Percentiles rank a stretch among this genome's conserved stretches.
Conservation (phyloP, 345 rosid species). For the Turritis glabra region DNA sequence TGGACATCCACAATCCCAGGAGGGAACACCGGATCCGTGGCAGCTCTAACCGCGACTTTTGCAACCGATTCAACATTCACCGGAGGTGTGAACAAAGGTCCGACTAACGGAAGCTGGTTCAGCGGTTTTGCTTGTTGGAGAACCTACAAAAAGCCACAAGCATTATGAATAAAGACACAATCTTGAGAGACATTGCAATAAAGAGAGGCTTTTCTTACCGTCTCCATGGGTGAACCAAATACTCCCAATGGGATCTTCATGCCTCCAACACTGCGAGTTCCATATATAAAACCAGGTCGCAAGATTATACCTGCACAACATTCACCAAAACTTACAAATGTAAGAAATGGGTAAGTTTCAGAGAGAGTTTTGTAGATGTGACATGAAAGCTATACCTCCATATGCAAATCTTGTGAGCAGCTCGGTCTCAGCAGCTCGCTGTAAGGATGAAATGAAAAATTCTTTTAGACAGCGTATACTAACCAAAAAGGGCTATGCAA, state of each 20-base stretch:
- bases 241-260: slow-evolving; percentile 80
- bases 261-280: slow-evolving; percentile 82
- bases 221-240: slow-evolving; percentile 88
- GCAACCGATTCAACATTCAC: slow-evolving; percentile 49
- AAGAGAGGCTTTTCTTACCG: slow-evolving; percentile 48
- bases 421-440: slow-evolving; percentile 97
- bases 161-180: not conserved
- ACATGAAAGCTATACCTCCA: slow-evolving; percentile 58
- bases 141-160: slow-evolving; percentile 39
- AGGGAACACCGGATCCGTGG: slow-evolving; percentile 68
- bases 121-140: slow-evolving; percentile 66
- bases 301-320: slow-evolving; percentile 69
- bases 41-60: slow-evolving; percentile 51
- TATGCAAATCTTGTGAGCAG: slow-evolving; percentile 84
- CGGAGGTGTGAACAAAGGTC: slow-evolving; percentile 58
- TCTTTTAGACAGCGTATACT: not conserved
- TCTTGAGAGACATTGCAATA: not conserved
- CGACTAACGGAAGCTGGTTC: slow-evolving; percentile 59
- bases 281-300: slow-evolving; percentile 95
- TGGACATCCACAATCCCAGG: slow-evolving; percentile 65
- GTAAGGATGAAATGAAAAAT: slow-evolving; percentile 34
- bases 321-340: not conserved
- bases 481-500: not conserved
- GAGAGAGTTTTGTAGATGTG: not conserved
- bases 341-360: not conserved